Conservation (phyloP, 495 filamentous ascomycete species). For the Daldinia grandis region DNA sequence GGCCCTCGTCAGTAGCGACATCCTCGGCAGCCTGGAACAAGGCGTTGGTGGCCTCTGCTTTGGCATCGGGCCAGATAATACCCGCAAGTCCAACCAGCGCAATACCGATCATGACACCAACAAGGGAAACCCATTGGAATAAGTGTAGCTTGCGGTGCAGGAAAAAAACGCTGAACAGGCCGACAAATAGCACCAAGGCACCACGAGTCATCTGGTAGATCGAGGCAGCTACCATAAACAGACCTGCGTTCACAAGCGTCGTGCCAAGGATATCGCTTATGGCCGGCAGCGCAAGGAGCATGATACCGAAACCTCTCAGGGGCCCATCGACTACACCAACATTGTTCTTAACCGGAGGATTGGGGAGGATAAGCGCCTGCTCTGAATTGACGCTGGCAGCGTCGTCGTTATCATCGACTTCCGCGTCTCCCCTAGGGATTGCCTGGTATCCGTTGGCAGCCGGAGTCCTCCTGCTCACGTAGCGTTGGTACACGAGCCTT, state of each 20-base stretch:
- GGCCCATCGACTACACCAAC: conserved; percentile 55
- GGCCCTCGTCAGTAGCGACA: conserved; percentile 59
- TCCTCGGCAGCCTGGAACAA: conserved; percentile 40
- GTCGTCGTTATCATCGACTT: conserved; percentile 56
- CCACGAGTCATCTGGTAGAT: conserved; percentile 99
- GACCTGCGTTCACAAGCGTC: conserved; percentile 94
- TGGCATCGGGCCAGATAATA: conserved; percentile 73
- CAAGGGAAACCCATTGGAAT: conserved; percentile 89
- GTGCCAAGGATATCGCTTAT: conserved; percentile 94
- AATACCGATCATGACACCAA: conserved; percentile 87
- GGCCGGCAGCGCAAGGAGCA: conserved; percentile 83
- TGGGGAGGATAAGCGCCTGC: conserved; percentile 52
- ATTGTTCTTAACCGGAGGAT: conserved; percentile 52
- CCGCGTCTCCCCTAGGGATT: conserved; percentile 55
- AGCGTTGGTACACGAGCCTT: conserved; percentile 69
- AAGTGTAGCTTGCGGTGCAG: conserved; percentile 75
- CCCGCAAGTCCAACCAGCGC: conserved; percentile 90
- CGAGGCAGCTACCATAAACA: conserved; percentile 90
- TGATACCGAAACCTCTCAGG: conserved; percentile 75
- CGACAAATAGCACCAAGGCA: conserved; percentile 92
- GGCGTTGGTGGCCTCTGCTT: conserved; percentile 48
- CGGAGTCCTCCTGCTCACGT: conserved; percentile 52
- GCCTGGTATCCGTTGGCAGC: conserved; percentile 69
- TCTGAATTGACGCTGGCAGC: conserved; percentile 54
- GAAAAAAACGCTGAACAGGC: conserved; percentile 92